Evolutionary conservation across 345 rosid species (phyloP), one percentile per base, ranked within the genome.

Genomic region (Salix koriyanagi): DNA sequence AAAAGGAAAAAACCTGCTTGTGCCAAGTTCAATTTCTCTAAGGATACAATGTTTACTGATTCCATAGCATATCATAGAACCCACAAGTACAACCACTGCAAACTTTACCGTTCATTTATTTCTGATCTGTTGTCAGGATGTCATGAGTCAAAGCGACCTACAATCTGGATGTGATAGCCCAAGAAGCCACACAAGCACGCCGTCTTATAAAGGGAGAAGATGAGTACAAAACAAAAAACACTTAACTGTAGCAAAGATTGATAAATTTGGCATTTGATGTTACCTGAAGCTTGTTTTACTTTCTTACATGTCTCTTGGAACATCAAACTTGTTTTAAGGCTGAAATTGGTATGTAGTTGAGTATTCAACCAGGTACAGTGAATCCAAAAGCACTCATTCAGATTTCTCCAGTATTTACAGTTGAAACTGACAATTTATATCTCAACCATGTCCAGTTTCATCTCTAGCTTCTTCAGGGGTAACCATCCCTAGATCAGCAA

Each of bases 111-210:
- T 68, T 79, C 23, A 7, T 28, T 42, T 28, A 39, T 50, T 41
- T 52, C 37, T 70, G 28, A 58, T 58, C 11, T 4, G 26, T 61
- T 81, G 76, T 62, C 73, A 89, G 94, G 91, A 91, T 41, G 61
- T 72, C 60, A 62, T 84, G 73, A 82, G 80, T 77, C 87, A 82
- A 30, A 73, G 56, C 30, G 77, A 50, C 19, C 82, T 86, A 67
- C 81, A 52, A 46, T 84, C 84, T 68, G 83, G 80, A 74, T 80
- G 42, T 67, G 84, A 82, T 41, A 83, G 76, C 83, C 83, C 85
- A 39, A 66, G 79, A 64, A 84, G 81, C 78, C 39, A 26, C 32
- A 62, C 87, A 25, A 83, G 88, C 76, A 67, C 80, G 52, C 71
- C 82, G 75, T 80, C 85, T 56, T 54, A 54, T 64, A 74, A 61